These are phyloP conservation scores for Dendrothele bispora DNA, from an alignment of 768 basidiomycete species.

Conservation along the genomic window DNA sequence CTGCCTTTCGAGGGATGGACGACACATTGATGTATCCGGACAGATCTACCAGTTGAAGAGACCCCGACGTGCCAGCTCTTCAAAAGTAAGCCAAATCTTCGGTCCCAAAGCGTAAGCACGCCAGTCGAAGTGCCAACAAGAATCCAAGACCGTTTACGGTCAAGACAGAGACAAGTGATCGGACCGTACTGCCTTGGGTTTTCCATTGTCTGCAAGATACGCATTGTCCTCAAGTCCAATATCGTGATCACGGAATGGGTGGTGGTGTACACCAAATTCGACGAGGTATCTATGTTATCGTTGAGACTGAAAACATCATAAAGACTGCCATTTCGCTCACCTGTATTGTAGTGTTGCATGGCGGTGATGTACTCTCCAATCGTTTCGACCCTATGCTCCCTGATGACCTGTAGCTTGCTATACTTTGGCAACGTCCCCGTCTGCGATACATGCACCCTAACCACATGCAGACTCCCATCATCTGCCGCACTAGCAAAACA, in stretches of 20 bases:
- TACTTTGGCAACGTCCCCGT: conserved; percentile 80
- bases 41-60: conserved; percentile 48
- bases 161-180: conserved; percentile 82
- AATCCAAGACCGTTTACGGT: conserved; percentile 85
- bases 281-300: conserved; percentile 56
- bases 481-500: conserved; percentile 89
- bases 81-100: conserved; percentile 86
- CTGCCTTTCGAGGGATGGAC: conserved; percentile 87
- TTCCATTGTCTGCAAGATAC: conserved; percentile 70
- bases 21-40: conserved; percentile 69
- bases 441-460: conserved; percentile 74
- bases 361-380: conserved; percentile 81
- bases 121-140: conserved; percentile 87
- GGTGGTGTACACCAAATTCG: conserved; percentile 84
- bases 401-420: conserved; percentile 71
- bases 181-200: conserved; percentile 87
- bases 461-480: conserved; percentile 81
- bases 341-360: conserved; percentile 79
- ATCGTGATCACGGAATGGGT: conserved; percentile 74
- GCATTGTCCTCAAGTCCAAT: conserved; percentile 86
- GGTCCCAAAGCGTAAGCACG: conserved; percentile 89
- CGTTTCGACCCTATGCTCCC: conserved; percentile 75
- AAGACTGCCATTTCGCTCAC: conserved; percentile 35
- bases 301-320: not conserved
- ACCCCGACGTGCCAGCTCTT: conserved; percentile 83